Evolutionary conservation across 2,329 filamentous ascomycete genomes (phyloP).

Genomic region (Orbilia blumenaviensis): DNA sequence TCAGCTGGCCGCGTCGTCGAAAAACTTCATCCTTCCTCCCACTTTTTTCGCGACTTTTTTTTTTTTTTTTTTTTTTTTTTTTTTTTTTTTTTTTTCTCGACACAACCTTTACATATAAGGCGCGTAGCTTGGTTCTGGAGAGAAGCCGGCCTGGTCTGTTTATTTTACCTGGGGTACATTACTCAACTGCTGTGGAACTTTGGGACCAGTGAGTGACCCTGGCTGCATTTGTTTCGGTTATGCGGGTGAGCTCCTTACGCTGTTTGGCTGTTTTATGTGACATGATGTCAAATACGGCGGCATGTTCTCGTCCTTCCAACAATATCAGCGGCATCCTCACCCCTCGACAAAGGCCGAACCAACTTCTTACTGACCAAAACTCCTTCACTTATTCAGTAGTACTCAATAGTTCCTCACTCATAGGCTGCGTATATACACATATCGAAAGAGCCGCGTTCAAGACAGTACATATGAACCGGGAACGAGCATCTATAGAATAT

Average conservation of each 20-base stretch:
- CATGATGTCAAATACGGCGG: constrained; percentile 37
- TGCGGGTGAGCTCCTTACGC: constrained; percentile 9
- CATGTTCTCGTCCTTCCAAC: neutral
- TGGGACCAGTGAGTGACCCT: constrained; percentile 1
- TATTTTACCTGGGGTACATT: no score
- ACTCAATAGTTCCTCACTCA: neutral
- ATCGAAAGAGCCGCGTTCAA: no score
- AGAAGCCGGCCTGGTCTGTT: neutral
- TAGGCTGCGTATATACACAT: no score
- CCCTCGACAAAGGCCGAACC: neutral
- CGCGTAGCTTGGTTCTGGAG: neutral
- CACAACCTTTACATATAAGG: no score
- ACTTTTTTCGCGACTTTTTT: neutral
- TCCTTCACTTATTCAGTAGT: neutral
- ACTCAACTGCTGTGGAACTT: neutral
- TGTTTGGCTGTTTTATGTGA: constrained; percentile 14
- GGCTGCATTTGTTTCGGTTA: neutral
- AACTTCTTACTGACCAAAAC: neutral
- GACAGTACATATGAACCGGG: no score
- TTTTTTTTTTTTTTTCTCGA: no score
- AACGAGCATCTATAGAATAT: neutral
- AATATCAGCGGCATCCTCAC: neutral
- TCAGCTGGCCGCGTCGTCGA: neutral
- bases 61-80: no score
- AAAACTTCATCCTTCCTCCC: neutral